Base-by-base conservation (phyloP, 495 filamentous ascomycete species). In the Massariosphaeria phaeospora region DNA sequence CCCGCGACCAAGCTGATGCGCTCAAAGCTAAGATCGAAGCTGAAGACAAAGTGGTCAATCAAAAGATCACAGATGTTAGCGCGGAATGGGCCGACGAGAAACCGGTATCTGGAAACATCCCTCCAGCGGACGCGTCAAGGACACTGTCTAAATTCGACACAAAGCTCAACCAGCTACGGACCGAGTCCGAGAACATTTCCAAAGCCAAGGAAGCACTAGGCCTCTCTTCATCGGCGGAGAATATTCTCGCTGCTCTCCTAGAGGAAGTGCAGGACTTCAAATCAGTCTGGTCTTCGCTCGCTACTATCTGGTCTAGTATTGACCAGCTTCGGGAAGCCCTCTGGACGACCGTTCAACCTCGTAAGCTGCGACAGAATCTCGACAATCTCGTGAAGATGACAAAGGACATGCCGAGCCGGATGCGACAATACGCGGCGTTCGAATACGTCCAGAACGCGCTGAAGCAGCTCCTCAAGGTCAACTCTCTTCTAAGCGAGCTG, bases 201-300 rank as follows among this genome's bases (percentile, higher is more conserved):
- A 95, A 88, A 67, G 93, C 94, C 3, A 96, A 96, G 66, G 93
- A 99, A 65, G 94, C 94, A 0, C 79, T 99, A 25, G 91, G 96
- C 69, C 76, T 99, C 44, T 86, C 91, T 9, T 78, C 83, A 2
- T 85, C 79, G 42, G 72, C 84, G 0, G 88, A 95, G 51, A 88
- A 85, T 24, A 81, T 83, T 9, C 79, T 99, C 17, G 76, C 79
- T 7, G 77, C 83, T 12, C 85, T 96, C 25, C 75, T 97, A 8
- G 93, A 99, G 63, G 93, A 99, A 64, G 93, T 99, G 1, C 93
- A 95, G 38, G 93, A 99, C 68, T 99, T 97, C 74, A 93, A 91
- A 74, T 95, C 91, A 10, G 94, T 99, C 12, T 99, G 93, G 93
- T 84, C 89, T 21, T 89, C 87, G 33, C 71, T 99, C 20, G 88